Evolutionary conservation across 345 rosid genomes (phyloP), one percentile per base, ranked within the genome.

Genomic region (Eucalyptus grandis): DNA sequence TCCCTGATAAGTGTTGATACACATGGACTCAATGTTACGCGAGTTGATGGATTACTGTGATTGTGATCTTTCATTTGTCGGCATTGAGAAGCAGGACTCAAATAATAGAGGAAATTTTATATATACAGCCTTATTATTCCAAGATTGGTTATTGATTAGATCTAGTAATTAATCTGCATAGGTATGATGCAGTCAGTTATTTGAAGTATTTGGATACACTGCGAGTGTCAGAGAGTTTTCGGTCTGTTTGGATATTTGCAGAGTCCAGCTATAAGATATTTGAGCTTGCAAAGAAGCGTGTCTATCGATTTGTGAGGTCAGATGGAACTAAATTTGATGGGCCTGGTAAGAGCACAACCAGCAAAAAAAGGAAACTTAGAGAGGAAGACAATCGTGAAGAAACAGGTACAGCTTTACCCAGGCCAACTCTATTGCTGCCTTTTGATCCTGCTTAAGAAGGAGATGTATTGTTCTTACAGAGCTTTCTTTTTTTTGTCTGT

Each of bases 221-320:
- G 49, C 94, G 99, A 91, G 99, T 97, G 87, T 95, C 99, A 4
- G 98, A 98, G 95, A 98, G 98, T 93, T 97, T 95, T 92, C 95
- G 97, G n/a, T 96, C 99, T 89, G 99, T 98, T 89, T 98, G 99
- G 99, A 95, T 98, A 93, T 98, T 98, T 95, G 98, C 99, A 50
- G 99, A 97, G 93, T 93, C 99, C 77, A 97, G 99, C 93, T 97
- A 95, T 92, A 97, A 98, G 94, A 96, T 97, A 89, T 98, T 98
- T 94, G 99, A 98, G 91, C 96, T 93, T 91, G 99, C 99, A 86
- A 98, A 96, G 98, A 96, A 95, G 95, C 95, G 98, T 86, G 99
- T 95, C 72, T 98, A 96, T 91, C 94, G 94, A 58, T 92, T 96
- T 85, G 88, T 50, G 51, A 93, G 94, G 91, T 92, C 96, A 81